Evolutionary conservation across 352 stramenopile genomes (phyloP).

Genomic region (Phytopythium sindhum): DNA sequence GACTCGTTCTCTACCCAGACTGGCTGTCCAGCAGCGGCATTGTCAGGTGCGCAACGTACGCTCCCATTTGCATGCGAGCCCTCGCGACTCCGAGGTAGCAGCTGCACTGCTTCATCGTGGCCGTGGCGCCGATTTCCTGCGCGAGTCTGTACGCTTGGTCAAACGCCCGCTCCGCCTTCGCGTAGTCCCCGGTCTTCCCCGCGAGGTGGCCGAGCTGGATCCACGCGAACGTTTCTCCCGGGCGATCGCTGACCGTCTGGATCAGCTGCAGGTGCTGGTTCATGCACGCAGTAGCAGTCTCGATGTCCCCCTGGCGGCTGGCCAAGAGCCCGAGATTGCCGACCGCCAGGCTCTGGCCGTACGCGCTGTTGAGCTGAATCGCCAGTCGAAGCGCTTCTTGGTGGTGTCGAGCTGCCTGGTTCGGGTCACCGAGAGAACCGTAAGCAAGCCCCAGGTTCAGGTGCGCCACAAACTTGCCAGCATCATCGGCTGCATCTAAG

Average conservation of each 20-base stretch:
- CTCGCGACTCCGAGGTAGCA: slow-evolving; percentile 79
- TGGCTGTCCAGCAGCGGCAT: slow-evolving; percentile 14
- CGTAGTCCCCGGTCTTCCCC: slow-evolving; percentile 46
- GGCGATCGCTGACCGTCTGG: slow-evolving; percentile 74
- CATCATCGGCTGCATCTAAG: slow-evolving; percentile 72
- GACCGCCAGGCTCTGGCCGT: slow-evolving; percentile 83
- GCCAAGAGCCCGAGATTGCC: slow-evolving; percentile 86
- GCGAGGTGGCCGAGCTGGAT: slow-evolving; percentile 82
- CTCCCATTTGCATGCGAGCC: slow-evolving; percentile 61
- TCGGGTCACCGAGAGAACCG: slow-evolving; percentile 56
- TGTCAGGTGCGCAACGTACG: slow-evolving; percentile 49
- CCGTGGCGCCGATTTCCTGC: slow-evolving; percentile 56
- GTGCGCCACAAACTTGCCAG: slow-evolving; percentile 84
- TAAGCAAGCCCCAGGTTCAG: slow-evolving; percentile 84
- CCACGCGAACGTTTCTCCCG: slow-evolving; percentile 81
- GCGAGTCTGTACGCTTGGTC: slow-evolving; percentile 78
- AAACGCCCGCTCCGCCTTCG: slow-evolving; percentile 69
- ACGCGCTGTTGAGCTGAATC: slow-evolving; percentile 82
- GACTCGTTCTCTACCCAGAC: background rate
- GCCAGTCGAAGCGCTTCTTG: slow-evolving; percentile 84
- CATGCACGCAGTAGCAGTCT: slow-evolving; percentile 80
- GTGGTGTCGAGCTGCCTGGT: slow-evolving; percentile 76
- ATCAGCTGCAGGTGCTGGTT: slow-evolving; percentile 90
- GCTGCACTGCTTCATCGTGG: slow-evolving; percentile 74
- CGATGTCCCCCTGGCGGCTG: slow-evolving; percentile 75